Evolutionary conservation across 192 early-diverging fungal species (phyloP), one percentile per base, ranked within the genome.

Genomic region (Coemansia sp.): DNA sequence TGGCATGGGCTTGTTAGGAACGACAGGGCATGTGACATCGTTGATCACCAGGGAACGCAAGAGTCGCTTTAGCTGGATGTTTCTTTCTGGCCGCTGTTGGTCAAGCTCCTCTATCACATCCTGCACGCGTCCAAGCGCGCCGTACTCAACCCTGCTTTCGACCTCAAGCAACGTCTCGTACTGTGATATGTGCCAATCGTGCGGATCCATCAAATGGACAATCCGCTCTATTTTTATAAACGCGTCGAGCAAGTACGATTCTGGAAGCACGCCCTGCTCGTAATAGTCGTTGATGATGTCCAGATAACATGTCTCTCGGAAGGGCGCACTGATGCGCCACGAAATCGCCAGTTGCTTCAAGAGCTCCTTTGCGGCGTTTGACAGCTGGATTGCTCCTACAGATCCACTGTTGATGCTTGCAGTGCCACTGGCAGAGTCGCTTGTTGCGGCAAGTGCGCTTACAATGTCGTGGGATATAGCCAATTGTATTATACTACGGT

Each of bases 201-300:
- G 67, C 34, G 79, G 79, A 51, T 74, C 72, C 39, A 82, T 82
- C 28, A 76, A 40, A 28, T 82, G 79, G 28, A 82, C 70, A 42
- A 76, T 76, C 29, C 76, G 62, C 58, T 83, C 81, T 31, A 78
- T 57, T 26, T 75, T 78, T 59, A 63, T 69, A 68, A 78, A 83
- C 0, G 81, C 75, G 18, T 83, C 81, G 23, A 83, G 58, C 58
- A 83, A 28, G 37, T 83, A 83, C 5, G 68, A 23, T 10, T 63
- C 66, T 3, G 81, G 72, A 58, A 83, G 34, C 33, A 64, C 46
- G 21, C 70, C 76, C 0, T 58, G 63, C 59, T 70, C 65, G 53
- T 74, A 77, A 37, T 67, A 63, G 46, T 49, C 43, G 62, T 77
- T 68, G 29, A 83, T 70, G 1, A 71, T 62, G 33, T 78, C 81